Conservation (phyloP, 371 early-diverging fungal genomes). For the Choanephora cucurbitarum region DNA sequence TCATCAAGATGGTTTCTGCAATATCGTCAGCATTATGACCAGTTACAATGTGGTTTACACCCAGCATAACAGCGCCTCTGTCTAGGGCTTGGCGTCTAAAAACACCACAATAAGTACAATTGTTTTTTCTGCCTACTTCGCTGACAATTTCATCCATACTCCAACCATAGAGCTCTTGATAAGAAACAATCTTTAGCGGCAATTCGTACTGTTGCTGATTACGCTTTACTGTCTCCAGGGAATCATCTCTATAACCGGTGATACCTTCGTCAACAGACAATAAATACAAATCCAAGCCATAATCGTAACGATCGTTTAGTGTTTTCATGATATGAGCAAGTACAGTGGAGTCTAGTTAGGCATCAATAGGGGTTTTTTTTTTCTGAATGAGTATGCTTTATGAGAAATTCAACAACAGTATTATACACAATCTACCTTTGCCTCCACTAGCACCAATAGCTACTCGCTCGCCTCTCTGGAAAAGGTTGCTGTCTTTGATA, state of each 20-base stretch:
- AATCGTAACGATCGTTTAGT: conserved; percentile 94
- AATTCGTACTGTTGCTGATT: conserved; percentile 94
- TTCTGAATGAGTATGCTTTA: no score
- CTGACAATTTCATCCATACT: conserved; percentile 99
- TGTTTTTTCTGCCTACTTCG: conserved; percentile 95
- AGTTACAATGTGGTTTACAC: conserved; percentile 96
- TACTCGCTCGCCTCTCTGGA: conserved; percentile 88
- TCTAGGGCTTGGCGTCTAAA: conserved; percentile 99
- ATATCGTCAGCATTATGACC: conserved; percentile 99
- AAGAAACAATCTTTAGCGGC: conserved; percentile 94
- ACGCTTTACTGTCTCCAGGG: conserved; percentile 96
- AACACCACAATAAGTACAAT: conserved; percentile 99
- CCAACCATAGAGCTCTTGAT: conserved; percentile 96
- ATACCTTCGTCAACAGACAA: conserved; percentile 99
- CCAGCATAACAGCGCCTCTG: conserved; percentile 91
- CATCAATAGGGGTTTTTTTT: no score
- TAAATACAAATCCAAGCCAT: conserved; percentile 91
- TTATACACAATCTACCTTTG: conserved; percentile 70
- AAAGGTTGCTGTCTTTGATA: conserved; percentile 83
- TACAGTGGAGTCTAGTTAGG: conserved; percentile 99
- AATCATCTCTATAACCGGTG: conserved; percentile 98
- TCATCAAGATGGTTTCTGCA: conserved; percentile 99
- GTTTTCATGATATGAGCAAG: conserved; percentile 95
- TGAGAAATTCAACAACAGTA: no score
- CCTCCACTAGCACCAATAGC: conserved; percentile 99